Base-by-base conservation (phyloP, 2,329 filamentous ascomycete genomes). In the Penicillium brevicompactum region DNA sequence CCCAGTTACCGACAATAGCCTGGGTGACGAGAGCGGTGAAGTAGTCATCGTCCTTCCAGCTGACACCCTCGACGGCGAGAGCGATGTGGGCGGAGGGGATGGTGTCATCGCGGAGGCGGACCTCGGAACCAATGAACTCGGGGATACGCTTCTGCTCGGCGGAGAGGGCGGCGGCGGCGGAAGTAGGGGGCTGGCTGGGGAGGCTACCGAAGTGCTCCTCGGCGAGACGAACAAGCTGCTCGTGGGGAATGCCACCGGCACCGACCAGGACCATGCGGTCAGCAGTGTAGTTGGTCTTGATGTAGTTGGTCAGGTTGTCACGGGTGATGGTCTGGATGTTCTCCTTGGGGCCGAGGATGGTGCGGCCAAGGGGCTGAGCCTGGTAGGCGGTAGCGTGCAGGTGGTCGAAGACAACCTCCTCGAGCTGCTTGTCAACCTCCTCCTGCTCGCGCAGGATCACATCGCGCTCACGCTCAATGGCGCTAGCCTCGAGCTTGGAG, bases 391-490 rank as follows among this genome's bases (percentile, higher is more conserved):
- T 99, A 72, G 94, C 93, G 80, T 99, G 94, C 57, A 99, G 84
- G 80, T 99, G 94, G 81, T 99, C 94, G 73, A 99, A 99, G 58
- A 99, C 95, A 66, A 99, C 94, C 82, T 99, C 94, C 83, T 99
- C 95, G 56, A 97, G 83, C 83, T 97, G 93, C 87, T 99, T 99
- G 86, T 99, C 94, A 66, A 99, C 95, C 84, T 99, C 94, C 82
- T 99, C 94, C 70, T 96, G 94, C 81, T 99, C 94, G 72, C 94
- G 89, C 70, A 99, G 87, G 75, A 99, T 99, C 73, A 99, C 95
- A 80, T 97, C 93, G 75, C 94, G 90, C 84, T 99, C 94, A 67
- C 95, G 90, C 84, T 99, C 92, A 74, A 94, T 97, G 70, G 94
- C 93, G 55, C 85, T 82, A 72, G 87, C 82, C 81, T 99, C 94